phyloP scores from a whole-genome alignment of 225 moss, liverwort and hornwort genomes.

The Bryum argenteum region DNA sequence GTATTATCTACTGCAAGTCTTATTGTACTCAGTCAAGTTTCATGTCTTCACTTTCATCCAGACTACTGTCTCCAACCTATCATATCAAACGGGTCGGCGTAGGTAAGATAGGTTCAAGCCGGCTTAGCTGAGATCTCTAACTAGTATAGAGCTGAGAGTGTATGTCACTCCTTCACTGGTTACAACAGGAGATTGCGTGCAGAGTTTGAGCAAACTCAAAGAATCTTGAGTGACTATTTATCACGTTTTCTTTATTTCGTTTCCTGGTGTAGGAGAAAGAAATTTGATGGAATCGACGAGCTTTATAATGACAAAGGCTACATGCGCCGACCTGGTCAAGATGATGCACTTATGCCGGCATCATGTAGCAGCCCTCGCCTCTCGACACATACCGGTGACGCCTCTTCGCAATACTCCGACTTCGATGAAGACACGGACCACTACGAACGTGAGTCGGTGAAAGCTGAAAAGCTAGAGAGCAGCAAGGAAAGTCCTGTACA shows the following conservation, averaged over 20 bases:
- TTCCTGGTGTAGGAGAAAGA: constrained; percentile 69
- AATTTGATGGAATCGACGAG: constrained; percentile 60
- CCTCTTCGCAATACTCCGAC: constrained; percentile 33
- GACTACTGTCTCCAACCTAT: background rate
- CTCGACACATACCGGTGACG: constrained; percentile 40
- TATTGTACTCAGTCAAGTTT: background rate
- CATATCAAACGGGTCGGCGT: background rate
- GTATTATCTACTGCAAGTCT: background rate
- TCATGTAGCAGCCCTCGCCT: constrained; percentile 48
- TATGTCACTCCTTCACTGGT: background rate
- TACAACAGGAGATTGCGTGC: background rate
- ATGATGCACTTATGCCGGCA: constrained; percentile 31
- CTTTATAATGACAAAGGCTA: constrained; percentile 54
- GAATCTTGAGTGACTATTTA: constrained; percentile 25
- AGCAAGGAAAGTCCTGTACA: constrained; percentile 40
- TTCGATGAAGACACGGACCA: constrained; percentile 23
- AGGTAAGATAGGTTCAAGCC: background rate
- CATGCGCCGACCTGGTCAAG: constrained; percentile 36
- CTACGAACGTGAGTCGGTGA: constrained; percentile 32
- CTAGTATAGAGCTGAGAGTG: background rate
- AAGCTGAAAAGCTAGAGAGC: constrained; percentile 41
- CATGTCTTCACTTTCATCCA: background rate
- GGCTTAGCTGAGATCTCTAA: constrained; percentile 11
- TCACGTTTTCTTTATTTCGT: constrained; percentile 29
- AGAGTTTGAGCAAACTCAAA: constrained; percentile 11